A percentile compares a stretch with the other conserved stretches of the same genome.
Evolutionary conservation across 352 stramenopile species (phyloP).

Genomic region (Halophytophthora batemanensis): DNA sequence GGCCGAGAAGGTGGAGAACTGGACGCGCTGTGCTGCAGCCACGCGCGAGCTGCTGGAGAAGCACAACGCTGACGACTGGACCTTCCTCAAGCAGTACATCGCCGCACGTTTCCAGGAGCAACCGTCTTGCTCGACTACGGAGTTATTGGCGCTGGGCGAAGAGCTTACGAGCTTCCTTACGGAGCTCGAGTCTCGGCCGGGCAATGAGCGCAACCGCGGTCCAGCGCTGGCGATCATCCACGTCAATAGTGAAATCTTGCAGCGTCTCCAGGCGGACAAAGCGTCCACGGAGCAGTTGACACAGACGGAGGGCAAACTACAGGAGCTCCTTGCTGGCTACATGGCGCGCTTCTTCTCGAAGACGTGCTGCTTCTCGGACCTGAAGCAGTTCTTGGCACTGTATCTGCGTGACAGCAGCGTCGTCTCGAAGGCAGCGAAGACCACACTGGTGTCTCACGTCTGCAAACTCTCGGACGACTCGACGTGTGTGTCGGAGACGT

Average conservation of each 20-base stretch:
- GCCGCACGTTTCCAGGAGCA: slow-evolving; percentile 41
- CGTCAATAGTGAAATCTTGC: slow-evolving; percentile 44
- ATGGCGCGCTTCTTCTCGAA: slow-evolving; percentile 71
- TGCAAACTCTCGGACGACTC: slow-evolving; percentile 32
- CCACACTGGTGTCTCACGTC: slow-evolving; percentile 35
- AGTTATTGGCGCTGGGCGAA: slow-evolving; percentile 25
- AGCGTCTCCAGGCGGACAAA: slow-evolving; percentile 21
- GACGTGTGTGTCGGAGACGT: slow-evolving; percentile 13
- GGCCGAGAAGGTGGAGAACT: slow-evolving; percentile 46
- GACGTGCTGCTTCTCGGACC: slow-evolving; percentile 83
- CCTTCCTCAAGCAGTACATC: slow-evolving; percentile 70
- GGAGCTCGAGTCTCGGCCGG: slow-evolving; percentile 37
- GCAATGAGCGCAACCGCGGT: slow-evolving; percentile 58
- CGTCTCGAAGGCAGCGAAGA: slow-evolving; percentile 35
- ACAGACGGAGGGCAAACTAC: slow-evolving; percentile 40
- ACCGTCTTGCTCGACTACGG: slow-evolving; percentile 1
- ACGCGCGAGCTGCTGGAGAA: slow-evolving; percentile 61
- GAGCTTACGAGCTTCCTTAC: slow-evolving; percentile 38
- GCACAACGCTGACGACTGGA: slow-evolving; percentile 83
- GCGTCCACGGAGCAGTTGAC: slow-evolving; percentile 13
- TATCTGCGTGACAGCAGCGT: slow-evolving; percentile 33
- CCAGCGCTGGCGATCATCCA: slow-evolving; percentile 68
- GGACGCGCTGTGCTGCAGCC: slow-evolving; percentile 45
- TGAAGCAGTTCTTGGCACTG: slow-evolving; percentile 70
- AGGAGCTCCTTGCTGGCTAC: slow-evolving; percentile 55